Evolutionary conservation across 495 filamentous ascomycete species (phyloP).

Genomic region (Daldinia decipiens): DNA sequence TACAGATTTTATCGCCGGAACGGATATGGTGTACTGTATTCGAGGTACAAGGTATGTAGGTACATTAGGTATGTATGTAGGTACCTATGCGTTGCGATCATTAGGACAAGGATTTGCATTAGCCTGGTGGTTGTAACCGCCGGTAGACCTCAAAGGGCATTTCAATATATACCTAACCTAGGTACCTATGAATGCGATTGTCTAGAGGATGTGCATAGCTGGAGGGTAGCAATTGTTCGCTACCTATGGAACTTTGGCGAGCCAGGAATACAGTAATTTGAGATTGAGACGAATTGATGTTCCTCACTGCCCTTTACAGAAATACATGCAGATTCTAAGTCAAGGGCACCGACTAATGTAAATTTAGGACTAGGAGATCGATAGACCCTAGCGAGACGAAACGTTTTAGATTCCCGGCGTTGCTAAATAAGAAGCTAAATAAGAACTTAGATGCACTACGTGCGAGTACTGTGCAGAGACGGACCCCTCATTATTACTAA

Average conservation of each 20-base stretch:
- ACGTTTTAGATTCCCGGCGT: conserved; percentile 42
- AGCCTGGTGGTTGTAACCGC: conserved; percentile 21
- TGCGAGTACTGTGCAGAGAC: conserved; percentile 26
- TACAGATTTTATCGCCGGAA: conserved; percentile 10
- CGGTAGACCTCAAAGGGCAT: conserved; percentile 1
- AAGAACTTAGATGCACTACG: not conserved
- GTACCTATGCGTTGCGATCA: not conserved
- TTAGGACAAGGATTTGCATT: not conserved
- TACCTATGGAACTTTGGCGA: not conserved
- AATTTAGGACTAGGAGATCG: conserved; percentile 36
- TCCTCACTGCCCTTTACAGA: conserved; percentile 29
- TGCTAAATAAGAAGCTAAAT: conserved; percentile 35
- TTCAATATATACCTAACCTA: not conserved
- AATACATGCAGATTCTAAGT: conserved; percentile 26
- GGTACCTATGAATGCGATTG: not conserved
- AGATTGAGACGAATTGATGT: conserved; percentile 10
- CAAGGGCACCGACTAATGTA: conserved; percentile 15
- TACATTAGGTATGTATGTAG: too few relatives aligned
- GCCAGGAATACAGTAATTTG: conserved; percentile 3
- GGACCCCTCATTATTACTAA: not conserved
- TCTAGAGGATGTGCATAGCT: conserved; percentile 9
- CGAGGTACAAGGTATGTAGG: conserved; percentile 11
- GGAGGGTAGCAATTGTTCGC: conserved; percentile 13
- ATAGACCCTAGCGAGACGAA: conserved; percentile 36
- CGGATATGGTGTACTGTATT: conserved; percentile 25